Conservation (phyloP, 2,329 filamentous ascomycete genomes). For the Ceratocystiopsis minuta region DNA sequence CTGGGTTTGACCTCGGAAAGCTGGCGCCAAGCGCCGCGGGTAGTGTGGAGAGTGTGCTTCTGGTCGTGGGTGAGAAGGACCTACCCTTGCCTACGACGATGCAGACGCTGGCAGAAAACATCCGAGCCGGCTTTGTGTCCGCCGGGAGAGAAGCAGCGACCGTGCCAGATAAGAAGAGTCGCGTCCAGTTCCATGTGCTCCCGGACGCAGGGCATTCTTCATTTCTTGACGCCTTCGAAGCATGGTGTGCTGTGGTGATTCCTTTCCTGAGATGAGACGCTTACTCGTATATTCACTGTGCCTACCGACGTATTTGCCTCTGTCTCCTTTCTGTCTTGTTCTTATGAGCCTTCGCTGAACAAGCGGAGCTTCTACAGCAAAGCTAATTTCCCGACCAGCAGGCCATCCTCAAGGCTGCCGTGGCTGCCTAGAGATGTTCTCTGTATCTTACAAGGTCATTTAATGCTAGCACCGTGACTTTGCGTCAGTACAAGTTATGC, state of each 20-base stretch:
- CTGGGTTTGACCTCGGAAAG: conserved; percentile 21
- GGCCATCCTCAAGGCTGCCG: no score
- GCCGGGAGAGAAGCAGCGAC: conserved; percentile 10
- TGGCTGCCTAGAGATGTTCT: no score
- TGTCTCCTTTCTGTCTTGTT: no score
- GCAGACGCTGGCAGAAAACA: conserved; percentile 18
- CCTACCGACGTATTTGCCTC: no score
- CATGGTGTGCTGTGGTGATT: conserved; percentile 14
- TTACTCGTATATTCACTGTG: no score
- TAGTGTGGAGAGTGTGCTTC: conserved; percentile 18
- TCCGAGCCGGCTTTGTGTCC: conserved; percentile 16
- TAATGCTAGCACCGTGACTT: no score
- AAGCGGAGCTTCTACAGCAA: no score
- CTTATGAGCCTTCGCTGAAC: no score
- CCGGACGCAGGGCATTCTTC: conserved; percentile 20
- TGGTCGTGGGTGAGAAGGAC: conserved; percentile 24
- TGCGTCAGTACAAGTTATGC: no score
- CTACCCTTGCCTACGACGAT: conserved; percentile 21
- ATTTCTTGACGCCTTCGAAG: conserved; percentile 20
- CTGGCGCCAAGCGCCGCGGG: conserved; percentile 15
- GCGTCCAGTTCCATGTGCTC: conserved; percentile 18
- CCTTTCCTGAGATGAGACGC: conserved; percentile 8
- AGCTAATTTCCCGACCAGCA: no score
- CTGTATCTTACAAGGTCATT: no score
- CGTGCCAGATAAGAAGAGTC: not conserved